Evolutionary conservation across 2,329 filamentous ascomycete genomes (phyloP), one percentile per base, ranked within the genome.

Genomic region (Fusarium nelsonii): DNA sequence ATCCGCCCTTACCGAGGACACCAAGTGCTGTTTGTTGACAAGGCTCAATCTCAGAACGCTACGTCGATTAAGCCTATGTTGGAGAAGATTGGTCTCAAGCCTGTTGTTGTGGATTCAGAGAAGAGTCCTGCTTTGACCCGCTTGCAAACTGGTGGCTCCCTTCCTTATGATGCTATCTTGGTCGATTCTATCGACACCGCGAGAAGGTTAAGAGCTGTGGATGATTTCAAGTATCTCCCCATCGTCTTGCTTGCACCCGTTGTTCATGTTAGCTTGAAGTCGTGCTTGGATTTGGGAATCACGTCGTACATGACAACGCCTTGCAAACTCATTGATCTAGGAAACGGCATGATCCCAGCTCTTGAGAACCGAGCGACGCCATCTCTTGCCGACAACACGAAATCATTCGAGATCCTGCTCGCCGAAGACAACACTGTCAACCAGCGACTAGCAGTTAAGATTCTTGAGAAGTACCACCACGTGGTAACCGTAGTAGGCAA

Each of bases 291-390:
- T 78, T 87, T 98, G 69, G 95, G 96, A 68, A 97, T 99, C 72
- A 97, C 94, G n/a, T 97, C 94, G 51, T 98, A 97, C 80, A 97
- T 98, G 94, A 98, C 96, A 3, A 97, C 94, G 16, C 96, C 96
- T 10, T 98, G 96, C 81, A 88, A 95, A 75, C 89, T 95, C 7
- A 97, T 97, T 68, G 96, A 99, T 79, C 84, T 99, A 61, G 94
- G 94, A 63, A 98, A 98, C 75, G 95, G 94, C 71, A 94, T 99
- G 87, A 92, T 98, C 18, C 96, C 96, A 8, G 96, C 96, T 4
- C 84, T 99, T 26, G 96, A 98, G 81, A 97, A 97, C 74, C 88
- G 95, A 54, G 94, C 95, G 8, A 96, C 94, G 14, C 95, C 95
- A 3, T 92, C 93, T 14, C 89, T 97, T 52, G 93, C 94, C 4